Evolutionary conservation across 441 rosid genomes (phyloP).

Genomic region (Erodium texanum): DNA sequence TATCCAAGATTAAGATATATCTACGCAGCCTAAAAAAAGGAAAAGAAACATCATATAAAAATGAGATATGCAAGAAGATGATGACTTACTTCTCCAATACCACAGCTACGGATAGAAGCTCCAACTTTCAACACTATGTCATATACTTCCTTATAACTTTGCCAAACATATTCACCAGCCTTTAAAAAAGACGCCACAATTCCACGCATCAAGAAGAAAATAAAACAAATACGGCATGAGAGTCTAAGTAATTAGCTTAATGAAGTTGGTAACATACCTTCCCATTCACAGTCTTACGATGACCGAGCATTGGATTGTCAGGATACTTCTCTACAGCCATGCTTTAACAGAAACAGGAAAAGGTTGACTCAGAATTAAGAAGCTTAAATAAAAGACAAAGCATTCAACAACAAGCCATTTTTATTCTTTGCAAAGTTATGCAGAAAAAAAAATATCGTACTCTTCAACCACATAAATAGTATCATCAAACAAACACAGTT

Average conservation of each 20-base stretch:
- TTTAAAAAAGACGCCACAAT: constrained; percentile 20
- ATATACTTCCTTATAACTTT: constrained; percentile 63
- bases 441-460: background rate
- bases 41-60: background rate
- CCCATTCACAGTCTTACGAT: constrained; percentile 56
- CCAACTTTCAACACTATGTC: constrained; percentile 70
- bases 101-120: constrained; percentile 68
- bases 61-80: background rate
- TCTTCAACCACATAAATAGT: background rate
- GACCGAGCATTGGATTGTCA: constrained; percentile 69
- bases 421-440: background rate
- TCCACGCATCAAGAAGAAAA: background rate
- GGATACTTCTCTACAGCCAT: constrained; percentile 72
- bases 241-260: background rate
- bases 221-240: background rate
- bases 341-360: constrained; percentile 29
- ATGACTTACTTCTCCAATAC: constrained; percentile 54
- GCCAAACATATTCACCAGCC: constrained; percentile 82
- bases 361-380: background rate
- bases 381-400: background rate
- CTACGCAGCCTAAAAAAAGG: no score
- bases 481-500: background rate
- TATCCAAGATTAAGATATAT: no score
- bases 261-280: constrained; percentile 32
- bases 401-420: background rate